These are phyloP conservation scores for Microstegium vimineum DNA, from an alignment of 176 grass and related monocot species.

Conservation along the genomic window DNA sequence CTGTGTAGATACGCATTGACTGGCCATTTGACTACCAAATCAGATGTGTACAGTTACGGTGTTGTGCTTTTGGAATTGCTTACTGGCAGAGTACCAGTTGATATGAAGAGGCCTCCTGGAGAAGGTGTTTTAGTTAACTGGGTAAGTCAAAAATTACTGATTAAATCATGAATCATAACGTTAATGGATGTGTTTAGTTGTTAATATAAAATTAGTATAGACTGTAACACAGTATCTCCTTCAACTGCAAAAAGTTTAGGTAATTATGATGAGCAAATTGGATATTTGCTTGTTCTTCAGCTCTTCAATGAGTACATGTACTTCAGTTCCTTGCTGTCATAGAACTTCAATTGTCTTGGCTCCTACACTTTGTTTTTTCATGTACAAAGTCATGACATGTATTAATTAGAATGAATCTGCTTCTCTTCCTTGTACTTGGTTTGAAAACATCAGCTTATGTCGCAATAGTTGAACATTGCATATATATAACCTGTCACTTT, in stretches of 20 bases:
- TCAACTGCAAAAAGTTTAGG: constrained; percentile 2
- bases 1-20: constrained; percentile 81
- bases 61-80: constrained; percentile 96
- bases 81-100: constrained; percentile 89
- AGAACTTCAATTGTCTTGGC: neutral
- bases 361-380: constrained; percentile 1
- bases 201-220: neutral
- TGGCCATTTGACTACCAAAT: constrained; percentile 97
- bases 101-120: constrained; percentile 84
- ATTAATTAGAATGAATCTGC: constrained; percentile 22
- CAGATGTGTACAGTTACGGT: constrained; percentile 97
- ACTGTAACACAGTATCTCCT: neutral
- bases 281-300: neutral
- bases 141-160: constrained; percentile 44
- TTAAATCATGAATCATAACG: constrained; percentile 7
- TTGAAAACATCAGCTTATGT: neutral
- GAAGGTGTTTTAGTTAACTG: constrained; percentile 91
- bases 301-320: neutral
- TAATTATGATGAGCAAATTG: neutral
- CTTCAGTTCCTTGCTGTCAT: neutral
- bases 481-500: constrained; percentile 23
- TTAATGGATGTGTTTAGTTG: constrained; percentile 1
- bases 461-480: neutral
- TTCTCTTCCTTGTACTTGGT: constrained; percentile 20
- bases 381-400: neutral